Evolutionary conservation across 2,329 filamentous ascomycete genomes (phyloP).

Genomic region (Periconia sp.): DNA sequence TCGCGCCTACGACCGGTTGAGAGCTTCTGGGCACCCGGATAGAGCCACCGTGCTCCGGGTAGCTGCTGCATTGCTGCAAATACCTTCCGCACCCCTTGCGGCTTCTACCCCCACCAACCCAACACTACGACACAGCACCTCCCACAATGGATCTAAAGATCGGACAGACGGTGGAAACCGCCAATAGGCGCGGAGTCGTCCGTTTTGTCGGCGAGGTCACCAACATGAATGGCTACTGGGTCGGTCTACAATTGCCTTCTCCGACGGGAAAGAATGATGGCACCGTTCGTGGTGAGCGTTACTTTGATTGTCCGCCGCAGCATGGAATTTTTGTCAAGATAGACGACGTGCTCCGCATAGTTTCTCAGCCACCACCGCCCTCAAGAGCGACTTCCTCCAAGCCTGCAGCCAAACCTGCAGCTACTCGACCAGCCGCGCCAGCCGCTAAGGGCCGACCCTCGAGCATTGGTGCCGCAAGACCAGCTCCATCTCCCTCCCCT

Average conservation of each 20-base stretch:
- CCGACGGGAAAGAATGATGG: slow-evolving; percentile 91
- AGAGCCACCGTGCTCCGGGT: too few relatives aligned
- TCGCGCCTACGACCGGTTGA: too few relatives aligned
- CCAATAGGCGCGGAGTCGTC: slow-evolving; percentile 76
- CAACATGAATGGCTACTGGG: slow-evolving; percentile 84
- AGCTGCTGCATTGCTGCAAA: too few relatives aligned
- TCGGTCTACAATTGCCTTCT: slow-evolving; percentile 86
- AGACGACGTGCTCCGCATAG: slow-evolving; percentile 65
- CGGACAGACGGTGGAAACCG: slow-evolving; percentile 80
- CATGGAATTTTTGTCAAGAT: slow-evolving; percentile 89
- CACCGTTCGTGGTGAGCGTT: slow-evolving; percentile 81
- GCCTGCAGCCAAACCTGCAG: slow-evolving; percentile 7
- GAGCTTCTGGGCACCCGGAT: too few relatives aligned
- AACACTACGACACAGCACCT: not conserved
- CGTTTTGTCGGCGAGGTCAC: slow-evolving; percentile 80
- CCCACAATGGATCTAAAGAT: slow-evolving; percentile 36
- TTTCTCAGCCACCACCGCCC: slow-evolving; percentile 28
- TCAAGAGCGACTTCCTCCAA: slow-evolving; percentile 13
- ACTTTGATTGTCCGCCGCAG: slow-evolving; percentile 77
- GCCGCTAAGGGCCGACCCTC: slow-evolving; percentile 28
- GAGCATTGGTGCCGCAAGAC: slow-evolving; percentile 25
- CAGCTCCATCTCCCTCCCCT: too few relatives aligned
- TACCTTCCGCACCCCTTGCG: too few relatives aligned
- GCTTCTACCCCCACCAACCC: not conserved
- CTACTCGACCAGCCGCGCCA: slow-evolving; percentile 18